Percentiles rank a stretch among this genome's conserved stretches.
These are phyloP conservation scores for Oropetium thomaeum DNA, from an alignment of 176 grass and related monocot species.

Conservation along the genomic window DNA sequence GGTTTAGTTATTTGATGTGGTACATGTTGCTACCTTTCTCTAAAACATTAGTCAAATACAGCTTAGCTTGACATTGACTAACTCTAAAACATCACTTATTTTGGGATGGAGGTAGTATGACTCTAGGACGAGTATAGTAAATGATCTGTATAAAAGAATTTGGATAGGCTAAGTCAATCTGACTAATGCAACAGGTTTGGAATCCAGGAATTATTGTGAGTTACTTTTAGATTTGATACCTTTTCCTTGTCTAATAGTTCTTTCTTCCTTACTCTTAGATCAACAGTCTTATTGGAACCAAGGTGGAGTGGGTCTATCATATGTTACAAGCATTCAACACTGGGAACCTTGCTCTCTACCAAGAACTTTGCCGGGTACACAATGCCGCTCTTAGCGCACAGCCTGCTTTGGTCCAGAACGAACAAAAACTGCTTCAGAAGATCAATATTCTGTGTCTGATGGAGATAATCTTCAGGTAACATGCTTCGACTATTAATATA, in stretches of 20 bases:
- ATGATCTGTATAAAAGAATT: slow-evolving; percentile 6
- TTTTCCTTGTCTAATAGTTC: slow-evolving; percentile 19
- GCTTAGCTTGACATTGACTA: too few species aligned
- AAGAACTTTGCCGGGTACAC: slow-evolving; percentile 81
- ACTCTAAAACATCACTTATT: too few species aligned
- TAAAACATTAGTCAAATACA: too few species aligned
- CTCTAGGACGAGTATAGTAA: too few species aligned
- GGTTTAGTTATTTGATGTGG: too few species aligned
- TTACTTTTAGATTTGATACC: background rate
- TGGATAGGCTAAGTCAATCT: background rate
- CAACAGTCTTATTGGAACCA: slow-evolving; percentile 86
- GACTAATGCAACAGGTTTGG: background rate
- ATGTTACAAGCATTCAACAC: slow-evolving; percentile 86
- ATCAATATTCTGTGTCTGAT: slow-evolving; percentile 96
- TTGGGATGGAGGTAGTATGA: too few species aligned
- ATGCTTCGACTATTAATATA: slow-evolving; percentile 8
- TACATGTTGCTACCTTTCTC: too few species aligned
- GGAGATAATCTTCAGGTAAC: slow-evolving; percentile 98
- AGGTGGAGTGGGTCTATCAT: slow-evolving; percentile 91
- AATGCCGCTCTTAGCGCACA: slow-evolving; percentile 80
- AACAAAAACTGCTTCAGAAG: slow-evolving; percentile 84
- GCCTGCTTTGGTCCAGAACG: slow-evolving; percentile 77
- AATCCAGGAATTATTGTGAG: background rate
- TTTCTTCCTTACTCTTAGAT: slow-evolving; percentile 49
- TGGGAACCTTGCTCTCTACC: slow-evolving; percentile 76